A percentile compares a stretch with the other conserved stretches of the same genome.
Evolutionary conservation across 768 basidiomycete genomes (phyloP).

Genomic region (Phaeotremella fagi): DNA sequence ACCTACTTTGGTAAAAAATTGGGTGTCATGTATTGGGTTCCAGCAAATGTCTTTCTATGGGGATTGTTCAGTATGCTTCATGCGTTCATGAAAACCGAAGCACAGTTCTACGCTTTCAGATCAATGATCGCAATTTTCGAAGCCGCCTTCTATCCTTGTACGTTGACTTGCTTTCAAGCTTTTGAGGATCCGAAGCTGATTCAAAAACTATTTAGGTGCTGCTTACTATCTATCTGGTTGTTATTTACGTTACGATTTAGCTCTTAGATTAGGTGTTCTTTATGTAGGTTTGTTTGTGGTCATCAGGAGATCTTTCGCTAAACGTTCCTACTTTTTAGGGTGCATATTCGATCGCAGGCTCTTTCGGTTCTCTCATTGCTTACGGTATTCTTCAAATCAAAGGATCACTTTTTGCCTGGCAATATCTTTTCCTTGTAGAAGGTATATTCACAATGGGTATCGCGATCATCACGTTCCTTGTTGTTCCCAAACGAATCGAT

Average conservation of each 20-base stretch:
- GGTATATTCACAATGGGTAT: constrained; percentile 17
- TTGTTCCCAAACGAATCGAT: neutral
- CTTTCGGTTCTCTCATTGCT: constrained; percentile 6
- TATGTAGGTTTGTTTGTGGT: too few relatives aligned
- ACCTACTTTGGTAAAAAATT: constrained; percentile 5
- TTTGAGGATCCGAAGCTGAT: too few relatives aligned
- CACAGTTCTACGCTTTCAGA: constrained; percentile 6
- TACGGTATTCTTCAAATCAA: constrained; percentile 13
- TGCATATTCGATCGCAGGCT: neutral
- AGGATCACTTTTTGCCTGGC: constrained; percentile 9
- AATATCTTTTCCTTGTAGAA: constrained; percentile 25
- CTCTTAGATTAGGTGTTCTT: constrained; percentile 11
- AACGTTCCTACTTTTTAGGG: neutral
- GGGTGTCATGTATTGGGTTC: constrained; percentile 18
- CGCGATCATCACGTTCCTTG: too few relatives aligned
- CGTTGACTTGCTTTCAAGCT: neutral
- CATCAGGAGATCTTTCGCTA: too few relatives aligned
- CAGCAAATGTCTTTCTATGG: constrained; percentile 15
- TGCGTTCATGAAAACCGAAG: constrained; percentile 5
- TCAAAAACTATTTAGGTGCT: too few relatives aligned
- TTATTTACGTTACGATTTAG: constrained; percentile 12
- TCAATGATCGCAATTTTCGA: constrained; percentile 10
- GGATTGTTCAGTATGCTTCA: constrained; percentile 16
- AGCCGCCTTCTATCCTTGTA: constrained; percentile 13
- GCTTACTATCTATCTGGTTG: too few relatives aligned